These are phyloP conservation scores for Wickerhamiella sergipiensis DNA, from an alignment of 805 yeast genomes.

Conservation along the genomic window DNA sequence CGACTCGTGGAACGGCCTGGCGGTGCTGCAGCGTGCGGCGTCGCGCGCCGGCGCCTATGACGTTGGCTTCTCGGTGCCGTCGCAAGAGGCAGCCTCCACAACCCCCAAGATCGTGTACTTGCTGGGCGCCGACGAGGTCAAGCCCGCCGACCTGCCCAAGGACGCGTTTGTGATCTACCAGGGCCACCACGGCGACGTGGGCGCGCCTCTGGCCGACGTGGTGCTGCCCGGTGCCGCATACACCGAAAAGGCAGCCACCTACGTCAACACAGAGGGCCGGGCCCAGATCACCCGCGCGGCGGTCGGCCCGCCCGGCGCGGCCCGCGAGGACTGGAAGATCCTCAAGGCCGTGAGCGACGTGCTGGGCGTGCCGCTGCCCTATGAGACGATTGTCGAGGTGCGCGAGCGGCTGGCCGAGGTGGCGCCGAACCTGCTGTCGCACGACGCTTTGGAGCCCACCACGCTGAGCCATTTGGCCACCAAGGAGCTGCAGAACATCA, in stretches of 20 bases:
- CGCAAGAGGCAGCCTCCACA: slow-evolving; percentile 33
- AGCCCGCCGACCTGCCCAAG: slow-evolving; percentile 54
- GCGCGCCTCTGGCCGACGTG: slow-evolving; percentile 81
- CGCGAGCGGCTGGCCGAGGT: slow-evolving; percentile 59
- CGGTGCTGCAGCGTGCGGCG: slow-evolving; percentile 71
- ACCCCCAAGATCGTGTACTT: slow-evolving; percentile 65
- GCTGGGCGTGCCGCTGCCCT: slow-evolving; percentile 55
- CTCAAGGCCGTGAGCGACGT: slow-evolving; percentile 73
- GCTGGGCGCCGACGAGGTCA: slow-evolving; percentile 73
- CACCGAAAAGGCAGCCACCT: slow-evolving; percentile 76
- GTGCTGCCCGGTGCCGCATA: slow-evolving; percentile 78
- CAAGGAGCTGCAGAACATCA: slow-evolving; percentile 26
- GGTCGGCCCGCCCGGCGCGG: slow-evolving; percentile 73
- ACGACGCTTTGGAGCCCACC: slow-evolving; percentile 60
- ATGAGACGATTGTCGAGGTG: slow-evolving; percentile 55
- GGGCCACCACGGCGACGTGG: slow-evolving; percentile 85
- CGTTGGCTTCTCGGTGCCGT: slow-evolving; percentile 52
- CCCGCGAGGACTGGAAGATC: slow-evolving; percentile 87
- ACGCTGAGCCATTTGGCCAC: slow-evolving; percentile 41
- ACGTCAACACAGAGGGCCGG: slow-evolving; percentile 83
- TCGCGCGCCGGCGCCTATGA: slow-evolving; percentile 81
- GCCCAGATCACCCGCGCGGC: slow-evolving; percentile 79
- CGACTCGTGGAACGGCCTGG: slow-evolving; percentile 70
- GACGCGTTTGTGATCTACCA: slow-evolving; percentile 82
- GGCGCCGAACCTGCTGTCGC: slow-evolving; percentile 69